A percentile compares a stretch with the other conserved stretches of the same genome.
Evolutionary conservation across 306 rosid genomes (phyloP).

Genomic region (Sophora flavescens): DNA sequence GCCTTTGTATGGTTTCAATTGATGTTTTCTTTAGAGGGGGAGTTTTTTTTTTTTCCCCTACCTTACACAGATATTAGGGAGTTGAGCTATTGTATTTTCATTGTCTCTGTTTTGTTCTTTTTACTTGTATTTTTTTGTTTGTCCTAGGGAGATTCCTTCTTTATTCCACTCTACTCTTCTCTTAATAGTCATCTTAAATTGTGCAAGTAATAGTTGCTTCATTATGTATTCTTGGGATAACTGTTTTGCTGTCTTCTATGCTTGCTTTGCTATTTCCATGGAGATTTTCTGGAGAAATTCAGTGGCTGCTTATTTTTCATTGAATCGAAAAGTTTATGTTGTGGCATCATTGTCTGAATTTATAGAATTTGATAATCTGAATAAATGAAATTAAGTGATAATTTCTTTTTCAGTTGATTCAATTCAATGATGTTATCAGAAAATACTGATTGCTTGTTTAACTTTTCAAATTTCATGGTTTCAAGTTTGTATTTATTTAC

Average conservation of each 20-base stretch:
- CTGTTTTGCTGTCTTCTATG: neutral
- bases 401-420: neutral
- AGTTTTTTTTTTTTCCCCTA: neutral
- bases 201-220: neutral
- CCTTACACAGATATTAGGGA: neutral
- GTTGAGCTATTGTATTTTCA: neutral
- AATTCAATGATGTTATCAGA: neutral
- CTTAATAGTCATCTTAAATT: neutral
- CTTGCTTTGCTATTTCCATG: neutral
- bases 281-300: constrained; percentile 1
- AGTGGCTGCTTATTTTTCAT: neutral
- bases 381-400: neutral
- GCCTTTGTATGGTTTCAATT: constrained; percentile 5
- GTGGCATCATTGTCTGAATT: neutral
- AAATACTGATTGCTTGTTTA: neutral
- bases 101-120: too few relatives aligned
- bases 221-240: neutral
- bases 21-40: neutral
- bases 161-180: too few relatives aligned
- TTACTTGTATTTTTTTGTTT: too few relatives aligned
- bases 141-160: too few relatives aligned
- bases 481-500: constrained; percentile 10
- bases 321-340: neutral
- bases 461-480: neutral
- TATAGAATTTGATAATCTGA: neutral